Conservation (phyloP, 345 rosid genomes). For the Garcia nutans region DNA sequence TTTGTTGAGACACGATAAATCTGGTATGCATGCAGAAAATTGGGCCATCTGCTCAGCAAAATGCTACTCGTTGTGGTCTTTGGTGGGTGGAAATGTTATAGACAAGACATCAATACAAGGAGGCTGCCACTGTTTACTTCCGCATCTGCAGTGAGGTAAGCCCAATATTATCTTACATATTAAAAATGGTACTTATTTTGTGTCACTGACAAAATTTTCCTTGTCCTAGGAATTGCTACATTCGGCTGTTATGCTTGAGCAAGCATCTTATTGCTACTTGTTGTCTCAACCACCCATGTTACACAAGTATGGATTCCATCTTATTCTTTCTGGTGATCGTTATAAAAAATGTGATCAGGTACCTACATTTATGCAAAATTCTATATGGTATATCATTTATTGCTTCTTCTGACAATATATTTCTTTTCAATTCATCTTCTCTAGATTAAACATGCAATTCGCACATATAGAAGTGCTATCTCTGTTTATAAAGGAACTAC, state of each 20-base stretch:
- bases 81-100: constrained; percentile 99
- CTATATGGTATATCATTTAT: constrained; percentile 8
- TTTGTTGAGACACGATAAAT: constrained; percentile 1
- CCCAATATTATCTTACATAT: constrained; percentile 13
- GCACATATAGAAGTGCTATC: constrained; percentile 77
- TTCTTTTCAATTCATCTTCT: constrained; percentile 23
- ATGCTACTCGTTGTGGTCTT: constrained; percentile 93
- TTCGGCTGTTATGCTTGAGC: constrained; percentile 99
- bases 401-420: constrained; percentile 25
- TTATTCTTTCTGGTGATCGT: constrained; percentile 93
- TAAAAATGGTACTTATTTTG: constrained; percentile 3
- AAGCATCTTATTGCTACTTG: constrained; percentile 96
- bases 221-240: constrained; percentile 72
- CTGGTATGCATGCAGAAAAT: constrained; percentile 52
- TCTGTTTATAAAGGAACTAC: constrained; percentile 80
- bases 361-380: constrained; percentile 19
- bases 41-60: constrained; percentile 71
- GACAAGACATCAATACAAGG: constrained; percentile 78
- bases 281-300: constrained; percentile 85
- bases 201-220: constrained; percentile 24
- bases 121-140: constrained; percentile 91
- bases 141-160: constrained; percentile 94
- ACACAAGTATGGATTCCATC: constrained; percentile 96
- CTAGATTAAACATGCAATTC: constrained; percentile 93
- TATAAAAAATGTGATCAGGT: constrained; percentile 97